Evolutionary conservation across 2,329 filamentous ascomycete species (phyloP).

Genomic region (Calcarisporium arbuscula): DNA sequence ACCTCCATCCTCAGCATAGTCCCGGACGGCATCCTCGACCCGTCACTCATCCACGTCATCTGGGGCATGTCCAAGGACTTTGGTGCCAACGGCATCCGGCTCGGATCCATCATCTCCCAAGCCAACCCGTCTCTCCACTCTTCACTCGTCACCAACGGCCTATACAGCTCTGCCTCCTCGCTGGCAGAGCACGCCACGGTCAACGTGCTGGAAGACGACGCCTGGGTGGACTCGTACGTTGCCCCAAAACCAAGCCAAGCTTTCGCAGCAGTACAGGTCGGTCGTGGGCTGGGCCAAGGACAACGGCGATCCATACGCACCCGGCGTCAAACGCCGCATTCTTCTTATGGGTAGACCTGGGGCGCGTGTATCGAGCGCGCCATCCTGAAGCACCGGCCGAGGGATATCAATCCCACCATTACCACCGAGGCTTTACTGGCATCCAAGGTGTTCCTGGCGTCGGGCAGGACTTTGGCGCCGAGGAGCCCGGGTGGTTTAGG

Average conservation of each 20-base stretch:
- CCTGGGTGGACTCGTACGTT: constrained; percentile 37
- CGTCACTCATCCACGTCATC: constrained; percentile 42
- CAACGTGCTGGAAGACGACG: constrained; percentile 35
- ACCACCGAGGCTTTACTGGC: constrained; percentile 20
- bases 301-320: constrained; percentile 35
- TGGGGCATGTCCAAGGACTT: constrained; percentile 46
- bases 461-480: constrained; percentile 29
- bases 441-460: constrained; percentile 28
- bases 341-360: constrained; percentile 47
- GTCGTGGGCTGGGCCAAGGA: constrained; percentile 28
- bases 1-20: constrained; percentile 40
- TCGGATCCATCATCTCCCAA: constrained; percentile 43
- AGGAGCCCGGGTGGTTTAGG: constrained; percentile 29
- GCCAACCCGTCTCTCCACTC: constrained; percentile 31
- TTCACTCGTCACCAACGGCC: constrained; percentile 27
- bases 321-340: constrained; percentile 45
- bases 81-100: constrained; percentile 47
- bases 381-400: constrained; percentile 11
- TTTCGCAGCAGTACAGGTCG: constrained; percentile 32
- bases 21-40: constrained; percentile 36
- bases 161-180: constrained; percentile 39
- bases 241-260: constrained; percentile 30
- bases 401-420: constrained; percentile 18
- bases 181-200: constrained; percentile 33
- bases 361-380: constrained; percentile 16